phyloP scores from a whole-genome alignment of 495 filamentous ascomycete genomes.

The Massariosphaeria phaeospora region DNA sequence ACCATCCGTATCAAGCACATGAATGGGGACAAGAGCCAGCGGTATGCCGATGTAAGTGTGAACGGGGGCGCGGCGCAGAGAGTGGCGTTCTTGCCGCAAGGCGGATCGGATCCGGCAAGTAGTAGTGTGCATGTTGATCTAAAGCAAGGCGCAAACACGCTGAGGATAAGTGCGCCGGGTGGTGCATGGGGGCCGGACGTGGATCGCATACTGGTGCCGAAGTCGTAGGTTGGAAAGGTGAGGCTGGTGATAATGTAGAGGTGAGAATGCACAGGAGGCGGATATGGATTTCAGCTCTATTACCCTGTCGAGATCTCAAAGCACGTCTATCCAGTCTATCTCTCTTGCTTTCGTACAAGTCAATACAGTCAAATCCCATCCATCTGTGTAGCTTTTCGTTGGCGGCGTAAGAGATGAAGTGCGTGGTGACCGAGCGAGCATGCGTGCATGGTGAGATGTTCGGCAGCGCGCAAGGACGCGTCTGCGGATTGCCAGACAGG shows the following conservation, averaged over 20 bases:
- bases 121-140: constrained; percentile 45
- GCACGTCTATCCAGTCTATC: too few relatives aligned
- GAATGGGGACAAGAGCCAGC: constrained; percentile 50
- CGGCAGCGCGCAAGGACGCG: too few relatives aligned
- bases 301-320: too few relatives aligned
- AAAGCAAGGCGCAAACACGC: constrained; percentile 45
- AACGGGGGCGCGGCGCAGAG: constrained; percentile 47
- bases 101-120: constrained; percentile 36
- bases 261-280: too few relatives aligned
- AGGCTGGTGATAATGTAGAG: neutral
- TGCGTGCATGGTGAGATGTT: too few relatives aligned
- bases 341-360: too few relatives aligned
- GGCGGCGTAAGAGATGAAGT: too few relatives aligned
- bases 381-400: too few relatives aligned
- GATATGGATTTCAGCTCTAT: too few relatives aligned
- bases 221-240: constrained; percentile 30
- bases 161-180: constrained; percentile 47
- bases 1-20: constrained; percentile 52
- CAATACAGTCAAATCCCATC: too few relatives aligned
- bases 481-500: too few relatives aligned
- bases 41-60: constrained; percentile 53
- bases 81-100: constrained; percentile 47
- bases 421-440: too few relatives aligned
- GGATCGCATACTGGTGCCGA: constrained; percentile 53
- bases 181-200: constrained; percentile 49